Evolutionary conservation across 129 eudicot genomes (phyloP).

Genomic region (Escallonia herrerae): DNA sequence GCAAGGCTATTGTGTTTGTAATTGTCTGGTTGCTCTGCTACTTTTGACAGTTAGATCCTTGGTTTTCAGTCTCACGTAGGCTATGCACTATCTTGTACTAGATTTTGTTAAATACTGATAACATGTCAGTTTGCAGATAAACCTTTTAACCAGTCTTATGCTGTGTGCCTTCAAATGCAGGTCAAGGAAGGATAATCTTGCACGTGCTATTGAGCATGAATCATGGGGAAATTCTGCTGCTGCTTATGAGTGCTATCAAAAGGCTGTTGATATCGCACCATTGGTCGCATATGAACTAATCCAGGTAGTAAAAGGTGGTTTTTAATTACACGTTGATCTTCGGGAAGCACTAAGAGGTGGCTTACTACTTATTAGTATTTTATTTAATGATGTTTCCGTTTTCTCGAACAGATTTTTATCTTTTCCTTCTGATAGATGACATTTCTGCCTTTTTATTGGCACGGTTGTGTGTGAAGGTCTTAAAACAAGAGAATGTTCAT

Average conservation of each 20-base stretch:
- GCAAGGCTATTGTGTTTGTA: no score
- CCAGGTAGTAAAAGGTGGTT: slow-evolving; percentile 42
- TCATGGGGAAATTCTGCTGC: slow-evolving; percentile 74
- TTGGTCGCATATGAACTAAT: slow-evolving; percentile 72
- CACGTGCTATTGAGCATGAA: slow-evolving; percentile 90
- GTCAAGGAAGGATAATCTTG: slow-evolving; percentile 83
- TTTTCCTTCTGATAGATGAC: neutral
- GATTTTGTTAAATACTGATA: no score
- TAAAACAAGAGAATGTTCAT: slow-evolving; percentile 59
- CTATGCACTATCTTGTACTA: no score
- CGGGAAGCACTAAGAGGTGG: neutral
- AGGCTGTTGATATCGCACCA: slow-evolving; percentile 97
- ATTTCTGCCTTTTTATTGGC: neutral
- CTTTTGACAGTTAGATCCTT: no score
- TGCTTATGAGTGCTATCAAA: slow-evolving; percentile 92
- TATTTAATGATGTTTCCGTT: neutral
- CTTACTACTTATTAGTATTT: neutral
- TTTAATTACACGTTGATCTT: neutral
- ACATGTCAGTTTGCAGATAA: neutral
- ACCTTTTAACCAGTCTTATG: neutral
- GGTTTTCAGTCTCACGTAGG: no score
- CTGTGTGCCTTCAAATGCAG: slow-evolving; percentile 29
- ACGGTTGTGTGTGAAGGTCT: slow-evolving; percentile 38
- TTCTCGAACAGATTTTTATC: neutral
- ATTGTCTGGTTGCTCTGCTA: no score